phyloP scores from a whole-genome alignment of 331 rosid species.

The Erythrophleum ivorense region DNA sequence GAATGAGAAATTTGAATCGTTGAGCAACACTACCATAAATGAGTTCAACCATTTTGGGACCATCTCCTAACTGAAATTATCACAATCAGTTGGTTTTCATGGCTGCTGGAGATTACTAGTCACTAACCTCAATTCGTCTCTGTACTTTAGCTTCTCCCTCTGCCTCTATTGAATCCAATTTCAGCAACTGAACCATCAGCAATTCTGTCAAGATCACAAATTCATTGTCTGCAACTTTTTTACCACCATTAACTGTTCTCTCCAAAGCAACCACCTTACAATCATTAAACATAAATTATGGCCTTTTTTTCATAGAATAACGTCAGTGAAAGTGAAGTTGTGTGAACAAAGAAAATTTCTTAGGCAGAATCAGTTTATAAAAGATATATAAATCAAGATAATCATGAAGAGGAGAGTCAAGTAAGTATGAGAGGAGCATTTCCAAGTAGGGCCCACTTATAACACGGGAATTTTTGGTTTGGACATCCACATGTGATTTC shows the following conservation, averaged over 20 bases:
- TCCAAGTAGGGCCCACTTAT: too few relatives aligned
- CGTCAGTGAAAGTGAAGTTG: neutral
- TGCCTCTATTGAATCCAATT: constrained; percentile 65
- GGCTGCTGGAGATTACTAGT: neutral
- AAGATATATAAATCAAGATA: too few relatives aligned
- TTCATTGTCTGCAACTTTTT: constrained; percentile 53
- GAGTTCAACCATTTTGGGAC: neutral
- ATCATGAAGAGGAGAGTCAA: too few relatives aligned
- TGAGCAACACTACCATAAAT: too few relatives aligned
- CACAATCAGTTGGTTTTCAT: neutral
- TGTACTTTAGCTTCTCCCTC: constrained; percentile 69
- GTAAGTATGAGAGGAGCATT: too few relatives aligned
- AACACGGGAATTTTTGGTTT: too few relatives aligned
- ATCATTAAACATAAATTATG: neutral
- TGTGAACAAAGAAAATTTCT: neutral
- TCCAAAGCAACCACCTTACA: constrained; percentile 60
- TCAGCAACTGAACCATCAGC: constrained; percentile 73
- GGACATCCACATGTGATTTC: too few relatives aligned
- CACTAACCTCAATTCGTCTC: constrained; percentile 65
- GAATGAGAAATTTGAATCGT: neutral
- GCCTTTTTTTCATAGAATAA: neutral
- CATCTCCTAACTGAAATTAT: neutral
- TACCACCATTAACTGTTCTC: constrained; percentile 44
- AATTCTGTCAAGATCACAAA: constrained; percentile 59
- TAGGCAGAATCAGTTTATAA: too few relatives aligned